Conservation (phyloP, 2,329 filamentous ascomycete species). For the Xylaria sp. region DNA sequence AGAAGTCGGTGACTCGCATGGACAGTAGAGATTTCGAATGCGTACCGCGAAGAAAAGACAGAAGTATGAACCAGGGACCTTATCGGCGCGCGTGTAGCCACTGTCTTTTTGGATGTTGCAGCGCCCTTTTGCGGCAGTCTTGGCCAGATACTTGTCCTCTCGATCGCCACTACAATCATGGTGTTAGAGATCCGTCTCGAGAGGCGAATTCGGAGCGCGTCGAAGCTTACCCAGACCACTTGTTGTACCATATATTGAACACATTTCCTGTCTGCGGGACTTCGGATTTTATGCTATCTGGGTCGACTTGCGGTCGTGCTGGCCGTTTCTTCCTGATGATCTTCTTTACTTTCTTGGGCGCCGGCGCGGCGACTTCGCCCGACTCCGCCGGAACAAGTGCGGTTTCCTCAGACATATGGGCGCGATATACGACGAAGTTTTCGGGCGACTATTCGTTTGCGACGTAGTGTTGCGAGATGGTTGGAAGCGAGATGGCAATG, state of each 20-base stretch:
- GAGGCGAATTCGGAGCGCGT: too few species aligned
- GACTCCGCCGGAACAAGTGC: constrained; percentile 45
- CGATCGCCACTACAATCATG: constrained; percentile 71
- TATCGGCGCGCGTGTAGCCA: constrained; percentile 83
- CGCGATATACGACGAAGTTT: not conserved
- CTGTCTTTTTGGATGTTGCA: constrained; percentile 86
- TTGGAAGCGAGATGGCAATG: not conserved
- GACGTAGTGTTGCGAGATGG: too few species aligned
- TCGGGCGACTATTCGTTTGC: constrained; percentile 3
- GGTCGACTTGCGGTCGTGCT: constrained; percentile 90
- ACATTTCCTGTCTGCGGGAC: constrained; percentile 92
- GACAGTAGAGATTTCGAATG: not conserved
- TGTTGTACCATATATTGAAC: constrained; percentile 98
- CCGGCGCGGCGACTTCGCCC: constrained; percentile 59
- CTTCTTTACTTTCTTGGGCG: constrained; percentile 80
- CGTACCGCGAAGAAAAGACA: constrained; percentile 83
- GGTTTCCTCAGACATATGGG: constrained; percentile 49
- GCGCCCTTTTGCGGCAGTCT: constrained; percentile 83
- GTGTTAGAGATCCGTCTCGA: too few species aligned
- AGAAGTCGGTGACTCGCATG: constrained; percentile 13
- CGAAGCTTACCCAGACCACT: constrained; percentile 77
- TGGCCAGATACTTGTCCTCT: constrained; percentile 88
- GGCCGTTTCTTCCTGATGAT: constrained; percentile 89
- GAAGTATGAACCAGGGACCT: constrained; percentile 84
- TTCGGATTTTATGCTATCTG: constrained; percentile 82